phyloP scores from a whole-genome alignment of 1,284 basidiomycete genomes.

The Lentinula novae-zelandiae region DNA sequence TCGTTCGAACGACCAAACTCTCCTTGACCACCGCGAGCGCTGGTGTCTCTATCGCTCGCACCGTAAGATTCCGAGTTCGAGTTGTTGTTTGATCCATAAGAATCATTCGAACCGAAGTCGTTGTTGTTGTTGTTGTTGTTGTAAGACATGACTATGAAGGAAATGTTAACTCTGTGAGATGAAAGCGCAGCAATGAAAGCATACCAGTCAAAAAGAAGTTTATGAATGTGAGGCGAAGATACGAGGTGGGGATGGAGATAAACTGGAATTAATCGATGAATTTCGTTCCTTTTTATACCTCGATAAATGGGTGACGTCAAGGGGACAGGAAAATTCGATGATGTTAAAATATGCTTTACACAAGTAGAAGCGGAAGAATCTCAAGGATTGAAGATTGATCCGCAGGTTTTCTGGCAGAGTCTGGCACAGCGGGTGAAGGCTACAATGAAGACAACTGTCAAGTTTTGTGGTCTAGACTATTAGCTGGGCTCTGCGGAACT shows the following conservation, averaged over 20 bases:
- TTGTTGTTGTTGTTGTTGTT: constrained; percentile 2
- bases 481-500: not conserved
- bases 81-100: constrained; percentile 16
- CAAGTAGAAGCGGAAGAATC: too few species aligned
- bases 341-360: too few species aligned
- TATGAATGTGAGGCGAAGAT: too few species aligned
- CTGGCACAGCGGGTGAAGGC: not conserved
- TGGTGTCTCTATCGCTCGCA: not conserved
- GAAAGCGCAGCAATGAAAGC: not conserved
- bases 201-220: not conserved
- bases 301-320: not conserved
- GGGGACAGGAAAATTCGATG: not conserved
- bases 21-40: not conserved
- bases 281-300: too few species aligned
- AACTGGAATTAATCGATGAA: too few species aligned
- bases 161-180: not conserved
- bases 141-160: constrained; percentile 9
- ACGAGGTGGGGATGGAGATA: too few species aligned
- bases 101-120: not conserved
- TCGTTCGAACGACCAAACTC: constrained; percentile 12
- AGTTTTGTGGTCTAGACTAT: not conserved
- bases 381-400: not conserved
- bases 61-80: constrained; percentile 15
- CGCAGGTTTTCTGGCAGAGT: not conserved
- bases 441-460: not conserved